Conservation (phyloP, 75 land plant genomes). For the Selaginella tamariscina region DNA sequence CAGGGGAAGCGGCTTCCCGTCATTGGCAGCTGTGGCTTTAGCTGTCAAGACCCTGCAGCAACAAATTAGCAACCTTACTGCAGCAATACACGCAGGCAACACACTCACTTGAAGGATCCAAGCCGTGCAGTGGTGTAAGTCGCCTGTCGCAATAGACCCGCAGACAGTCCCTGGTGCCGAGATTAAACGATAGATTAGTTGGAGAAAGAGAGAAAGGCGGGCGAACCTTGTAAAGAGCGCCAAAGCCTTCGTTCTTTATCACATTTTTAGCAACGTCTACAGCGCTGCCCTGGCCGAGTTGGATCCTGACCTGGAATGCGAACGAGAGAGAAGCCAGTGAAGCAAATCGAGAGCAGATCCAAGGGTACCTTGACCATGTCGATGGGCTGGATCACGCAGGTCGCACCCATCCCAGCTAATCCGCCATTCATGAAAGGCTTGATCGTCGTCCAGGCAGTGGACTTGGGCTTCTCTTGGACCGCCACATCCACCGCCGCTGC, state of each 20-base stretch:
- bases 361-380: conserved; percentile 88
- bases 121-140: conserved; percentile 6
- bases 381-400: conserved; percentile 88
- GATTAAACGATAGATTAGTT: no score
- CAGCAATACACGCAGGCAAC: neutral
- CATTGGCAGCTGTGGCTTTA: conserved; percentile 12
- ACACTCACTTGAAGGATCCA: conserved; percentile 4
- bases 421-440: conserved; percentile 93
- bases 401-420: conserved; percentile 79
- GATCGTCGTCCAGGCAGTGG: conserved; percentile 53
- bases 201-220: neutral
- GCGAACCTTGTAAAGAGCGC: conserved; percentile 73
- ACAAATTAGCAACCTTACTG: neutral
- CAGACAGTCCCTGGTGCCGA: conserved; percentile 4
- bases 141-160: conserved; percentile 5
- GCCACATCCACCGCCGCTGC: conserved; percentile 7
- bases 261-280: conserved; percentile 43
- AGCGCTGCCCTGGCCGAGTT: conserved; percentile 79
- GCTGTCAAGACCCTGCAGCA: conserved; percentile 4
- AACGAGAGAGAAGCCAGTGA: neutral
- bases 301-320: conserved; percentile 71
- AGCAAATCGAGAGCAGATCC: neutral
- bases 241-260: conserved; percentile 59
- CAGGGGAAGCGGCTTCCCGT: conserved; percentile 5
- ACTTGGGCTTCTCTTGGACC: conserved; percentile 38